Evolutionary conservation across 75 land plant species (phyloP).

Genomic region (Sequoia sempervirens): DNA sequence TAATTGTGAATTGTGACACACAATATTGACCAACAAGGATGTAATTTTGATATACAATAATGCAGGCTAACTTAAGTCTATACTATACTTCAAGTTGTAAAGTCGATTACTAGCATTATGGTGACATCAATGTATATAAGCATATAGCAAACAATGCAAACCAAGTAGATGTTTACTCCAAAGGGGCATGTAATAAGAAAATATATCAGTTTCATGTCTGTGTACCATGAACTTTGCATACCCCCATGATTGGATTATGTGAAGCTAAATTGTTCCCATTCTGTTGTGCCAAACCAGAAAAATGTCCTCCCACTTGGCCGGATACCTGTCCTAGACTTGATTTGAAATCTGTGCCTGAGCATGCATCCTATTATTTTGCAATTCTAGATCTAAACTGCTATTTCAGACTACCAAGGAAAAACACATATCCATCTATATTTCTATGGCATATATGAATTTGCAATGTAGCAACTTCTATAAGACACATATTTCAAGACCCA

Average conservation of each 20-base stretch:
- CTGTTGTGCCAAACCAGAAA: slow-evolving; percentile 19
- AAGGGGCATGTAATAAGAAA: not conserved
- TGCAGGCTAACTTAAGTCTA: too few species aligned
- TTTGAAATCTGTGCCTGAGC: slow-evolving; percentile 24
- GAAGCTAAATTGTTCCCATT: slow-evolving; percentile 11
- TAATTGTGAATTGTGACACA: too few species aligned
- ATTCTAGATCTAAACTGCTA: not conserved
- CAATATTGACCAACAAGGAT: too few species aligned
- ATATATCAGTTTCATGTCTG: too few species aligned
- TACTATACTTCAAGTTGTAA: too few species aligned
- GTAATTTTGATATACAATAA: too few species aligned
- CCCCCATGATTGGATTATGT: slow-evolving; percentile 18
- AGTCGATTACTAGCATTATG: too few species aligned
- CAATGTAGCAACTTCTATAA: not conserved
- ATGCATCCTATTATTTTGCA: slow-evolving; percentile 13
- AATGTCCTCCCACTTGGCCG: slow-evolving; percentile 16
- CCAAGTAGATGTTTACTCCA: too few species aligned
- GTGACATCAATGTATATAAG: too few species aligned
- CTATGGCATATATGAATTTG: not conserved
- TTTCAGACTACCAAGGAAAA: not conserved
- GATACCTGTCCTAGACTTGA: slow-evolving; percentile 23
- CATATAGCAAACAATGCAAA: too few species aligned
- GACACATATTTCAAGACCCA: not conserved
- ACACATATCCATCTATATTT: not conserved
- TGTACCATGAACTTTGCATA: not conserved